Evolutionary conservation across 2,329 filamentous ascomycete genomes (phyloP).

Genomic region (Clarireedia paspali): DNA sequence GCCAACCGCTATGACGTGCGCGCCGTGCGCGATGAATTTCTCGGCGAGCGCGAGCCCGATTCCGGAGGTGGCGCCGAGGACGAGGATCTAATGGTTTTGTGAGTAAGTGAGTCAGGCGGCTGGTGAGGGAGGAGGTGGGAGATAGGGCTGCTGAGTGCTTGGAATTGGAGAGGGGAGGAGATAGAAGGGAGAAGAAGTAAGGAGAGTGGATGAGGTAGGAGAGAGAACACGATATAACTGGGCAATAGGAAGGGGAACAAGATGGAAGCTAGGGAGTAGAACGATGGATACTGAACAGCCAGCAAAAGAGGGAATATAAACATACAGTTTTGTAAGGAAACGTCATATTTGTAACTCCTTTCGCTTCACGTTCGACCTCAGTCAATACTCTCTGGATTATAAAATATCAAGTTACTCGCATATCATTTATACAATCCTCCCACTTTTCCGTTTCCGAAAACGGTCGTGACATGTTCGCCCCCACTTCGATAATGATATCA

Average conservation of each 20-base stretch:
- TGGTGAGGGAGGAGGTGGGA: background rate
- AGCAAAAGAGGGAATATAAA: too few relatives aligned
- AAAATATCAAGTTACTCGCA: too few relatives aligned
- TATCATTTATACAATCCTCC: background rate
- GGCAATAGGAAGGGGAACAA: too few relatives aligned
- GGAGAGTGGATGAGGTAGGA: background rate
- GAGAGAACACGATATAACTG: too few relatives aligned
- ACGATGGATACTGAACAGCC: too few relatives aligned
- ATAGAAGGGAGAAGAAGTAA: background rate
- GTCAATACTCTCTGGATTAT: too few relatives aligned
- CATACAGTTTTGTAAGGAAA: too few relatives aligned
- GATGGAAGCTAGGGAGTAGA: too few relatives aligned
- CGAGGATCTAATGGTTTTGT: slow-evolving; percentile 36
- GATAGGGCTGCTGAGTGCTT: background rate
- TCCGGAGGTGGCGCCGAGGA: slow-evolving; percentile 48
- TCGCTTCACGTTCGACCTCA: background rate
- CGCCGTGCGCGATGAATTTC: slow-evolving; percentile 37
- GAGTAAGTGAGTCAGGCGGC: too few relatives aligned
- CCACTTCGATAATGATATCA: too few relatives aligned
- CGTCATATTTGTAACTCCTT: background rate
- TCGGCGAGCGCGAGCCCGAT: slow-evolving; percentile 41
- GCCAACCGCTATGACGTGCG: slow-evolving; percentile 45
- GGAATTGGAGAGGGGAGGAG: background rate
- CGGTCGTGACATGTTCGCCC: too few relatives aligned
- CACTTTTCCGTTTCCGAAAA: too few relatives aligned